Percentiles rank a stretch among this genome's conserved stretches.
Conservation (phyloP, 768 basidiomycete species). For the Russula abietina region DNA sequence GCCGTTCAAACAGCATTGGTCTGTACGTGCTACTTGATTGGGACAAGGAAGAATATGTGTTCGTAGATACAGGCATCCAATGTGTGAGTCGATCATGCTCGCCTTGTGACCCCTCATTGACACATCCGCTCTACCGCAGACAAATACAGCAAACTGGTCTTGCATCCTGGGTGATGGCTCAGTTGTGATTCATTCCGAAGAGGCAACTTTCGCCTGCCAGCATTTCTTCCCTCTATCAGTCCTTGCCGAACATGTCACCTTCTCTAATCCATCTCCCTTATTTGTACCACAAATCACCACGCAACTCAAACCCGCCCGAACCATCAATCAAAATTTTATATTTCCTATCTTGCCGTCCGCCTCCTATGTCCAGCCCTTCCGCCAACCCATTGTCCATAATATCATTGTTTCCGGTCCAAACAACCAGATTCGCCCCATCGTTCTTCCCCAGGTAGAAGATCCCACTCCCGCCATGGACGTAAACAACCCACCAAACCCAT, state of each 20-base stretch:
- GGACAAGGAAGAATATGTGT: slow-evolving; percentile 59
- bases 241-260: slow-evolving; percentile 31
- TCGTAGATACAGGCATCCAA: slow-evolving; percentile 67
- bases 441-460: slow-evolving; percentile 1
- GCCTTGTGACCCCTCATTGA: background rate
- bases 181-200: slow-evolving; percentile 72
- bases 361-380: slow-evolving; percentile 20
- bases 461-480: slow-evolving; percentile 4
- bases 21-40: slow-evolving; percentile 63
- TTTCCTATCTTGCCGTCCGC: slow-evolving; percentile 23
- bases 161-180: slow-evolving; percentile 62
- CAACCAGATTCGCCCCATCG: slow-evolving; percentile 2
- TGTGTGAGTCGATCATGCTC: slow-evolving; percentile 46
- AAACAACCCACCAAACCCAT: slow-evolving; percentile 43
- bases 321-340: slow-evolving; percentile 27
- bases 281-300: slow-evolving; percentile 28
- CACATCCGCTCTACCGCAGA: slow-evolving; percentile 33
- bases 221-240: slow-evolving; percentile 56
- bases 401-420: slow-evolving; percentile 1
- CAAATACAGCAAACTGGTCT: slow-evolving; percentile 68
- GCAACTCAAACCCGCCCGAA: slow-evolving; percentile 24
- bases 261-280: slow-evolving; percentile 15
- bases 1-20: slow-evolving; percentile 48
- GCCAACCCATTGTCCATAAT: slow-evolving; percentile 15
- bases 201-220: slow-evolving; percentile 57